Percentiles rank a stretch among this genome's conserved stretches.
phyloP scores from a whole-genome alignment of 2,329 filamentous ascomycete species.

The Calonectria pteridis region DNA sequence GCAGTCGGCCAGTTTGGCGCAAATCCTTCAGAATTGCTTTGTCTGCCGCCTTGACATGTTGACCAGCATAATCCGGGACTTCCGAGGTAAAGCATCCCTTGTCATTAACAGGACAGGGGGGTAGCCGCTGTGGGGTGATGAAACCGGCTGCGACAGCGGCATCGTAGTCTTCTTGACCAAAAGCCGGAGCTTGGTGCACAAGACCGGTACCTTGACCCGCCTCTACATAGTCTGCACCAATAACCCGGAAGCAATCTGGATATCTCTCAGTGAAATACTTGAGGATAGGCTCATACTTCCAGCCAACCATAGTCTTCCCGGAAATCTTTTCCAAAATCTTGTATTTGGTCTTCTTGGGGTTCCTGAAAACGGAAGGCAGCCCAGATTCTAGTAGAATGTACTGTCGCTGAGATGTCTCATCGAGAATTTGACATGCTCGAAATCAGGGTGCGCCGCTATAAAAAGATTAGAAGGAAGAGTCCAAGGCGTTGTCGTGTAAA shows the following conservation, averaged over 20 bases:
- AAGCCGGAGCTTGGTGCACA: conserved; percentile 93
- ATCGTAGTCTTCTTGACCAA: conserved; percentile 96
- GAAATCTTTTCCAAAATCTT: conserved; percentile 83
- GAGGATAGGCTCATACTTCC: conserved; percentile 91
- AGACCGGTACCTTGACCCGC: conserved; percentile 92
- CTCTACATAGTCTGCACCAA: conserved; percentile 89
- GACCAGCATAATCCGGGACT: conserved; percentile 84
- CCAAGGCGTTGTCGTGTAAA: conserved; percentile 92
- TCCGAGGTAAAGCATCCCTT: conserved; percentile 82
- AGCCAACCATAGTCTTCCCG: conserved; percentile 87
- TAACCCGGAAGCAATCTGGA: conserved; percentile 84
- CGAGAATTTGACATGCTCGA: conserved; percentile 90
- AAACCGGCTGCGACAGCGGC: conserved; percentile 82
- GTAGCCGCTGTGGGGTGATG: conserved; percentile 79
- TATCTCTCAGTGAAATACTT: conserved; percentile 91
- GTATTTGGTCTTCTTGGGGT: conserved; percentile 94
- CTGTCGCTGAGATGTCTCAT: conserved; percentile 84
- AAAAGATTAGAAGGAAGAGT: conserved; percentile 85
- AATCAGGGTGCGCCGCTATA: conserved; percentile 82
- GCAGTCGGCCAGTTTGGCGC: conserved; percentile 79
- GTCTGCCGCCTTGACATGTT: conserved; percentile 92
- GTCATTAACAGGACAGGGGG: conserved; percentile 94
- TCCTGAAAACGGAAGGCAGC: conserved; percentile 88
- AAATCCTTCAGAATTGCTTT: conserved; percentile 93
- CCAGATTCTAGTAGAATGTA: conserved; percentile 81